Evolutionary conservation across 352 stramenopile genomes (phyloP), one percentile per base, ranked within the genome.

Genomic region (Globisporangium middletonii): DNA sequence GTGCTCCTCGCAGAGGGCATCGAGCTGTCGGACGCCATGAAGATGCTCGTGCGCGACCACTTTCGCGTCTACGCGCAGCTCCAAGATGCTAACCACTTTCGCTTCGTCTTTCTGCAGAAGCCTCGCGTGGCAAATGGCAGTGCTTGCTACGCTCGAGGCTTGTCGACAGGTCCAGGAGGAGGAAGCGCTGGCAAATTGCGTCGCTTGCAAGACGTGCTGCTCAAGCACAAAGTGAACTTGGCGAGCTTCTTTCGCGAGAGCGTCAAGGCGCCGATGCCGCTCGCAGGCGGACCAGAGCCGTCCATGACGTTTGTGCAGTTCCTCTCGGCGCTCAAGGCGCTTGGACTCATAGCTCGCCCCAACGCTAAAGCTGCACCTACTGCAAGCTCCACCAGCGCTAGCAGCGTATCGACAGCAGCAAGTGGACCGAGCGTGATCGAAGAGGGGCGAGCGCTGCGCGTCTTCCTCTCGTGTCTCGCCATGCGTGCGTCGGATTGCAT

Each of bases 71-170:
- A 83, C 59, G 75, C 77, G 3, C 75, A 86, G 55, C 66, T 90
- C 38, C 77, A 88, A 35, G 77, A 90, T 37, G 61, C 75, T 3
- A 63, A 72, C 50, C 77, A 90, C 48, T 90, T 90, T 37, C 74
- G 75, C 6, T 42, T 55, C n/a, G 35, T 87, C 1, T 90, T 90
- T 33, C 59, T 88, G 6, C 33, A 56, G 3, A 72, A 69, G 18
- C 16, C 43, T 19, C n/a, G 33, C 12, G 33, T 12, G 33, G 1
- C 33, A 38, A 38, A 5, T 12, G 7, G 33, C 33, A 9, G 33
- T 12, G 33, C 12, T 35, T 8, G 30, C 33, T 13, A 45, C 41
- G 18, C 41, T 18, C 41, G 26, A 59, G 19, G 28, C 27, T 23
- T 27, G 26, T 26, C 43, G 8, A 50, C 7, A 9, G 33, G 33